A percentile compares a stretch with the other conserved stretches of the same genome.
Conservation (phyloP, 192 early-diverging fungal species). For the Umbelopsis vinacea region DNA sequence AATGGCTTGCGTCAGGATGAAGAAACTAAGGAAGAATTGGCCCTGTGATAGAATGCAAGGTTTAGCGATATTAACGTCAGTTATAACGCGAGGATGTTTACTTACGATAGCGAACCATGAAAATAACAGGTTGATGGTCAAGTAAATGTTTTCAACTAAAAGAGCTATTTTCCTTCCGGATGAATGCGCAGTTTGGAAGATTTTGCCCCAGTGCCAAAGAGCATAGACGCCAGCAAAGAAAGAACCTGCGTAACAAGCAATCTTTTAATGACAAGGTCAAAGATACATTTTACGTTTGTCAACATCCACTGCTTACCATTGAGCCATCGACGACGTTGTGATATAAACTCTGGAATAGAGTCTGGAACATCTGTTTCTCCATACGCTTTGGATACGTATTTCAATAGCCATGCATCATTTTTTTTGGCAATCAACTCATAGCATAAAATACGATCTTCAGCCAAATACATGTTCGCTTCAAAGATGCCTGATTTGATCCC, state of each 20-base stretch:
- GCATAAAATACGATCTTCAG: conserved; percentile 85
- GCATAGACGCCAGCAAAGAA: conserved; percentile 80
- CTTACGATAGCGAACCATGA: conserved; percentile 79
- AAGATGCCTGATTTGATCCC: conserved; percentile 65
- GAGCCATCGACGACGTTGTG: conserved; percentile 81
- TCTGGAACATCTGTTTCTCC: conserved; percentile 88
- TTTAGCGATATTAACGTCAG: neutral
- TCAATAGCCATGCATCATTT: conserved; percentile 67
- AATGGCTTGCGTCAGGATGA: conserved; percentile 61
- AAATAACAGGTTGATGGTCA: conserved; percentile 69
- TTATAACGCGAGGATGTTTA: conserved; percentile 53
- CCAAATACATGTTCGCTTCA: conserved; percentile 82
- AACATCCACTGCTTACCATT: conserved; percentile 51
- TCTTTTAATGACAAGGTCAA: neutral
- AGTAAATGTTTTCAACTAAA: conserved; percentile 70
- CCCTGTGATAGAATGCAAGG: conserved; percentile 43
- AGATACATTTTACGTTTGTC: neutral
- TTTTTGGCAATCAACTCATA: conserved; percentile 84
- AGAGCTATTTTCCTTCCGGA: conserved; percentile 57
- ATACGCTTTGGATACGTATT: conserved; percentile 71
- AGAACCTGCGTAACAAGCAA: conserved; percentile 49
- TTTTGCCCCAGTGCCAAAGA: conserved; percentile 59
- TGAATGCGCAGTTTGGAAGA: conserved; percentile 60
- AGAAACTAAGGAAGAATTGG: conserved; percentile 79
- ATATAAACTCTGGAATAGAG: conserved; percentile 71